phyloP scores from a whole-genome alignment of 768 basidiomycete species.

The Agaricus blazei region DNA sequence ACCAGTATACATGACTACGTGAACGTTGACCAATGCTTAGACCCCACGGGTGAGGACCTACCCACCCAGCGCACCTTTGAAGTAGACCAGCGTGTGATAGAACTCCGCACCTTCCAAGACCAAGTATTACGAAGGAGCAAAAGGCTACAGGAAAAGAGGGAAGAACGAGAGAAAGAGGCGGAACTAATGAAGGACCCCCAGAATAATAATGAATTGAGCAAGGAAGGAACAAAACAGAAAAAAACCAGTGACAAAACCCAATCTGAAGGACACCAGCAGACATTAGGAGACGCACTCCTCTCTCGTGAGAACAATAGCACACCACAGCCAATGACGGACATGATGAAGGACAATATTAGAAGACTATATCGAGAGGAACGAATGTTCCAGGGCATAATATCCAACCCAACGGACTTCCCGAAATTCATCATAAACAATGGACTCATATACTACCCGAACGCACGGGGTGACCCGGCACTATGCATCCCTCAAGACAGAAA shows the following conservation, averaged over 20 bases:
- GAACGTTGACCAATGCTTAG: constrained; percentile 13
- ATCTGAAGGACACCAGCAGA: too few species aligned
- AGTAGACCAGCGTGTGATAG: constrained; percentile 10
- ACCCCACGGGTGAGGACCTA: constrained; percentile 17
- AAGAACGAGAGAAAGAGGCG: too few species aligned
- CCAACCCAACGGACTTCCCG: background rate
- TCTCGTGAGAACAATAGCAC: too few species aligned
- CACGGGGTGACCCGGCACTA: constrained; percentile 5
- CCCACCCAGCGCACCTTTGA: constrained; percentile 12
- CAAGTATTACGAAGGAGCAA: constrained; percentile 1
- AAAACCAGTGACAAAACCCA: too few species aligned
- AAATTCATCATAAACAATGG: constrained; percentile 6
- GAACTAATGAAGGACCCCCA: too few species aligned
- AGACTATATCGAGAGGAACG: too few species aligned
- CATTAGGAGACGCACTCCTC: too few species aligned
- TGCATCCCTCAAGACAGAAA: constrained; percentile 16
- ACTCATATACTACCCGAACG: constrained; percentile 7
- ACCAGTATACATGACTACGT: constrained; percentile 17
- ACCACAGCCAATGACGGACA: too few species aligned
- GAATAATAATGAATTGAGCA: too few species aligned
- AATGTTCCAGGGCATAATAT: background rate
- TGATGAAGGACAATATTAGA: too few species aligned
- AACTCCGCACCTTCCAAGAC: background rate
- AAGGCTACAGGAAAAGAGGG: background rate
- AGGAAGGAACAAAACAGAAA: too few species aligned